Evolutionary conservation across 2,329 filamentous ascomycete species (phyloP).

Genomic region (Xylaria sp.): DNA sequence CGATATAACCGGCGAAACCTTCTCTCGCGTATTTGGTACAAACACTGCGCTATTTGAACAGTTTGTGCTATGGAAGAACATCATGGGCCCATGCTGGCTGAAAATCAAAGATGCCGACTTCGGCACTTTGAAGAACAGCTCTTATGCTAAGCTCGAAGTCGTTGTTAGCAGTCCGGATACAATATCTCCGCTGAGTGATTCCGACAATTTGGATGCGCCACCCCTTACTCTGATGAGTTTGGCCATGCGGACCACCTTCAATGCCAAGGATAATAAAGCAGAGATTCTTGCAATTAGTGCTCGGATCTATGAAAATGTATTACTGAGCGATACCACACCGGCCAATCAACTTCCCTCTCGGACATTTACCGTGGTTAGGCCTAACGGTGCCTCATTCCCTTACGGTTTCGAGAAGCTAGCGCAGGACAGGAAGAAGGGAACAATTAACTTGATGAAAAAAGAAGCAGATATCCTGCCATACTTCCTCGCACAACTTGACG

Average conservation of each 20-base stretch:
- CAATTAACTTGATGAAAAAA: slow-evolving; percentile 82
- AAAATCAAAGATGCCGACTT: slow-evolving; percentile 90
- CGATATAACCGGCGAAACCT: slow-evolving; percentile 83
- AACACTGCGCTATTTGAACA: slow-evolving; percentile 97
- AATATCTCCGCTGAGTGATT: slow-evolving; percentile 78
- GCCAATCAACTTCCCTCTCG: slow-evolving; percentile 89
- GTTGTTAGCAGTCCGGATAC: slow-evolving; percentile 81
- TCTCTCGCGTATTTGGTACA: slow-evolving; percentile 91
- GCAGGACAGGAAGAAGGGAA: slow-evolving; percentile 76
- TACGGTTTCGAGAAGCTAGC: slow-evolving; percentile 85
- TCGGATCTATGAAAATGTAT: slow-evolving; percentile 91
- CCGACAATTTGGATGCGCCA: slow-evolving; percentile 83
- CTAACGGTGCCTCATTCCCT: slow-evolving; percentile 79
- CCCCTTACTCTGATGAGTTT: slow-evolving; percentile 97
- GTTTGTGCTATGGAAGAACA: slow-evolving; percentile 98
- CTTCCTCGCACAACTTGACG: slow-evolving; percentile 88
- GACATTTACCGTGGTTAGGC: slow-evolving; percentile 91
- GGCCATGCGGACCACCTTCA: slow-evolving; percentile 86
- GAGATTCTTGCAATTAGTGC: slow-evolving; percentile 93
- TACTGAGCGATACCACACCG: slow-evolving; percentile 85
- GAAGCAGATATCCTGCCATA: slow-evolving; percentile 88
- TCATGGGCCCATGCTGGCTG: slow-evolving; percentile 99
- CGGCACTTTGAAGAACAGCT: slow-evolving; percentile 85
- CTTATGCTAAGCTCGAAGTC: slow-evolving; percentile 96
- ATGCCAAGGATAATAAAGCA: slow-evolving; percentile 93